These are phyloP conservation scores for Leishmania lainsoni DNA, from an alignment of 208 protist genomes.

Conservation along the genomic window DNA sequence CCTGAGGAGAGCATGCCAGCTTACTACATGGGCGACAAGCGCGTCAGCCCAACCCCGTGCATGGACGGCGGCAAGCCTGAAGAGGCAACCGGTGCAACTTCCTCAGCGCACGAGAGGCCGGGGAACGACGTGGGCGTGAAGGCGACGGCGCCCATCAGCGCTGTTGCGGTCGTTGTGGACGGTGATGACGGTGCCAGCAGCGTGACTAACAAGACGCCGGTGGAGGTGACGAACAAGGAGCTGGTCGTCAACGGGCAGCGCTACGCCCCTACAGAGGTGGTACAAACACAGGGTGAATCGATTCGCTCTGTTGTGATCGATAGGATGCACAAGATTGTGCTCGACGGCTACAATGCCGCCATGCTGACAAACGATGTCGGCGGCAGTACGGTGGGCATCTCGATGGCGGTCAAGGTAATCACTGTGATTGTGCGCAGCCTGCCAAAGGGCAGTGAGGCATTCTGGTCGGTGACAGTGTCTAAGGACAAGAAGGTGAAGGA, in stretches of 20 bases:
- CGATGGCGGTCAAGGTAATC: constrained; percentile 35
- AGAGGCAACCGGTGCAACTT: neutral
- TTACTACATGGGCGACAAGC: constrained; percentile 33
- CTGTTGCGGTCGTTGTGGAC: constrained; percentile 23
- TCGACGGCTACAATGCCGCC: constrained; percentile 53
- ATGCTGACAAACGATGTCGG: constrained; percentile 43
- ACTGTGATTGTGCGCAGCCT: constrained; percentile 25
- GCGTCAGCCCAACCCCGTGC: constrained; percentile 21
- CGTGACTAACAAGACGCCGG: neutral
- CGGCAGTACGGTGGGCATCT: constrained; percentile 43
- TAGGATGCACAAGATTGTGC: constrained; percentile 26
- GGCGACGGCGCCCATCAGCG: constrained; percentile 17
- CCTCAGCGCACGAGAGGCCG: neutral
- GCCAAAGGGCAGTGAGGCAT: constrained; percentile 34
- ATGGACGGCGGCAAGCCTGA: constrained; percentile 20
- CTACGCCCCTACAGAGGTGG: constrained; percentile 38
- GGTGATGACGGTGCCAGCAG: constrained; percentile 1
- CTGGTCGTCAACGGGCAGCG: constrained; percentile 15
- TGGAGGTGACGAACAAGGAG: constrained; percentile 28
- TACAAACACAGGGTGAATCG: constrained; percentile 29
- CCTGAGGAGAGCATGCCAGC: constrained; percentile 27
- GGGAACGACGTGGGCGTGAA: neutral
- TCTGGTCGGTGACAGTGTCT: constrained; percentile 51
- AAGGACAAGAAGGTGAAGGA: constrained; percentile 44
- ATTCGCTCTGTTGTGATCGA: constrained; percentile 39